Base-by-base conservation (phyloP, 1,139 yeast genomes). In the Hansenula anomala region DNA sequence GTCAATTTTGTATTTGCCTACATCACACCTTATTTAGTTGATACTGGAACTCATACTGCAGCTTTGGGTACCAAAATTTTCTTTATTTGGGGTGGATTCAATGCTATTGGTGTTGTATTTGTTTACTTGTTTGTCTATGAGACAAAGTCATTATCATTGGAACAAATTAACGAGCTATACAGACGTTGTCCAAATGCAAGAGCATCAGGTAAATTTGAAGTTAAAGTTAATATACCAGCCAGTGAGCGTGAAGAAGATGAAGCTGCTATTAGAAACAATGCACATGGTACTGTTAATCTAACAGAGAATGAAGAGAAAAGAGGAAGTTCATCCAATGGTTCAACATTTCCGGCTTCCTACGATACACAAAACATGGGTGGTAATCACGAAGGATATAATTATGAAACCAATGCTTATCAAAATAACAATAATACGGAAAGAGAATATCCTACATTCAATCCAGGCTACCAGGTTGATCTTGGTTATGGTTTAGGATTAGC, bases 1-100 rank as follows among this genome's bases (percentile, higher is more conserved):
- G 78, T 80, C 66, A 88, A 88, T 56, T 85, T 85, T 69, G 73
- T 79, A 43, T 81, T 85, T 62, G 82, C 89, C 1, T 75, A 80
- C 65, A 76, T 78, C 56, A 82, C 90, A 29, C 88, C 92, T 30
- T 81, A 81, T 60, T 71, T 84, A 36, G 64, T 73, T 37, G 84
- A 82, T 58, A 67, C 79, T 1, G 86, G 84, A 3, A 58, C 61
- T 26, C 84, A 80, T 55, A 77, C 83, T 1, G 80, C 83, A 9
- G 73, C 79, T 23, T 62, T 82, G 49, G 89, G 88, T 1, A 71
- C 80, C 29, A 80, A 74, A 49, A 83, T 84, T 30, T 83, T 82
- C 60, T 83, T 81, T 59, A 67, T 84, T 38, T 84, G 92, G 92
- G 90, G 90, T 20, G 77, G 85, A 1, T 66, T 78, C 44, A 81